Base-by-base conservation (phyloP, 169 alveolate genomes). In the Plasmodium reichenowi region DNA sequence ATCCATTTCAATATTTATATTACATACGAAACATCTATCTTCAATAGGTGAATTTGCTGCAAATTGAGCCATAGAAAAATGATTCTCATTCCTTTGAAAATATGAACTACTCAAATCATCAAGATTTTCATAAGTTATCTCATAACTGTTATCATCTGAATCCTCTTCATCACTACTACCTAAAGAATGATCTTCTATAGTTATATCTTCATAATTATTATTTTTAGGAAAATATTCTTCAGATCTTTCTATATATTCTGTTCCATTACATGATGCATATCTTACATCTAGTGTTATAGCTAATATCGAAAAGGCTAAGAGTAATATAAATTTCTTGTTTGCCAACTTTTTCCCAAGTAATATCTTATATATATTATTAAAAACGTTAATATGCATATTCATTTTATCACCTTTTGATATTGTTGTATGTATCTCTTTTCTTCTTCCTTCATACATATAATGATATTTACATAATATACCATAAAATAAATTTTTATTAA, bases 41-140 rank as follows among this genome's bases (percentile, higher is more conserved):
- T 85, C 75, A 56, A 85, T 68, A 12, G 91, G 91, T 20, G 59
- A 20, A 60, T 85, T 85, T 10, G 91, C 72, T 26, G 64, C 43
- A 43, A 12, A 58, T 85, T 85, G 91, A 29, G 60, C 8, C 91
- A 85, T 70, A 71, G 10, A 5, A 15, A 85, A 15, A 48, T 24
- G 64, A 3, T 78, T 7, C 6, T 20, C 52, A 78, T 78, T 43
- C 4, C 52, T 1, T 63, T n/a, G 7, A 50, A 78, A 78, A 45
- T 22, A 63, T 10, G 24, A 17, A 13, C 15, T 22, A 43, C 54
- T 20, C 38, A 66, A 2, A 12, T 78, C 80, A 0, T 63, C 78
- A 1, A 64, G 47, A 1, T 47, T 13, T 26, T 48, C 89, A 78
- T 24, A 78, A 0, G 29, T 22, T 8, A 66, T n/a, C 9, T 62